Percentiles rank a stretch among this genome's conserved stretches.
phyloP scores from a whole-genome alignment of 371 early-diverging fungal genomes.

The Mortierella sp. region DNA sequence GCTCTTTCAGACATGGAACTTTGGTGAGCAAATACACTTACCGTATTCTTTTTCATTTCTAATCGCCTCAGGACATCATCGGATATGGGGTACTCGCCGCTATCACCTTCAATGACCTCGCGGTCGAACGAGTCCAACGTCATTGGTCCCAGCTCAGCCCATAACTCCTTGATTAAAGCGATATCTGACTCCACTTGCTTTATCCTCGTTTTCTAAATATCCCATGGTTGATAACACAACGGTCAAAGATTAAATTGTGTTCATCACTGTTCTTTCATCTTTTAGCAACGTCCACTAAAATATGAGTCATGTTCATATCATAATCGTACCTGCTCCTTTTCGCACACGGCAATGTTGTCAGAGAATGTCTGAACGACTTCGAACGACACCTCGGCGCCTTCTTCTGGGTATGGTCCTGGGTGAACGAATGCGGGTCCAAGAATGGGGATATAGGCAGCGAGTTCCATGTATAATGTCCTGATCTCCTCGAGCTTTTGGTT shows the following conservation, averaged over 20 bases:
- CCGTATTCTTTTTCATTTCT: constrained; percentile 42
- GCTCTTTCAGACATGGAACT: not conserved
- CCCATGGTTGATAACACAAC: not conserved
- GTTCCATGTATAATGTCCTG: constrained; percentile 26
- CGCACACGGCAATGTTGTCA: constrained; percentile 49
- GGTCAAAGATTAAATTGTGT: not conserved
- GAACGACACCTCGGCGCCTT: constrained; percentile 41
- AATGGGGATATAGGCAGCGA: constrained; percentile 22
- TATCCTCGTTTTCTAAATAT: constrained; percentile 32
- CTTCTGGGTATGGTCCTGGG: constrained; percentile 48
- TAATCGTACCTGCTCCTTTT: constrained; percentile 42
- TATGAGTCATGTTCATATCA: not conserved
- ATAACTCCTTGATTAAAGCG: constrained; percentile 37
- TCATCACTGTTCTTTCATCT: not conserved
- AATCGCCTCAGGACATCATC: constrained; percentile 45
- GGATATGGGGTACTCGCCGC: constrained; percentile 17
- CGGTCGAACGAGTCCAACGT: constrained; percentile 43
- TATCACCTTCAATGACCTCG: constrained; percentile 26
- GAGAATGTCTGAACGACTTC: constrained; percentile 42
- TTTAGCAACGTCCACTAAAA: not conserved
- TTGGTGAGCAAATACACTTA: not conserved
- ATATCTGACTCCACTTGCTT: constrained; percentile 27
- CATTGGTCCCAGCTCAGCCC: constrained; percentile 41
- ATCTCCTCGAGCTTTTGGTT: constrained; percentile 42
- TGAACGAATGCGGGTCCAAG: constrained; percentile 49